Evolutionary conservation across 306 rosid species (phyloP).

Genomic region (Trifolium dubium): DNA sequence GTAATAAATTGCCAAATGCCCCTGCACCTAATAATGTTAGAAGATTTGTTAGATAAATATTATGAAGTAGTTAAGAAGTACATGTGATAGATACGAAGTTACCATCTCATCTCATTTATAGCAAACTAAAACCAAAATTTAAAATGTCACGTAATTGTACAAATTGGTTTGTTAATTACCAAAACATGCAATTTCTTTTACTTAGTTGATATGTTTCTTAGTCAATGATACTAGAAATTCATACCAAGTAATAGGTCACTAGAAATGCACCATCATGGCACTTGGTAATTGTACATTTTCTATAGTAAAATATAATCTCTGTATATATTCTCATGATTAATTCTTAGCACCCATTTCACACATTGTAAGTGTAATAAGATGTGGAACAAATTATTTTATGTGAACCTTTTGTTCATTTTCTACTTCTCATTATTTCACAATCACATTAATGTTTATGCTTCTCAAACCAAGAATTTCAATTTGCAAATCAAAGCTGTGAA

Average conservation of each 20-base stretch:
- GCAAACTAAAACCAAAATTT: neutral
- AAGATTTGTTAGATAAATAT: constrained; percentile 9
- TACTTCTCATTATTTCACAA: constrained; percentile 30
- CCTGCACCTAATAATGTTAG: neutral
- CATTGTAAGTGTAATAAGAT: constrained; percentile 29
- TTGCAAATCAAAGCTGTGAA: constrained; percentile 69
- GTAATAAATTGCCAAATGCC: neutral
- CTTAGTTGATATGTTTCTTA: neutral
- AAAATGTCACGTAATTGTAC: neutral
- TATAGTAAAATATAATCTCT: neutral
- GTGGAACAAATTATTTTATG: constrained; percentile 5
- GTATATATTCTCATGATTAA: neutral
- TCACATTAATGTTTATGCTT: constrained; percentile 39
- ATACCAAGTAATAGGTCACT: neutral
- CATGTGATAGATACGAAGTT: neutral
- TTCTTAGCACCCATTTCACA: neutral
- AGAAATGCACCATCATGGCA: neutral
- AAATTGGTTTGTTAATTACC: neutral
- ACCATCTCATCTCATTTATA: constrained; percentile 13
- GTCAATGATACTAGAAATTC: neutral
- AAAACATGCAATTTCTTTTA: neutral
- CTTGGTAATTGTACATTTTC: neutral
- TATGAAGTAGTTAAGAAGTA: neutral
- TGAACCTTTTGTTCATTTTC: constrained; percentile 36
- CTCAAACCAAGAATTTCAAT: constrained; percentile 41